Evolutionary conservation across 192 early-diverging fungal species (phyloP).

Genomic region (Coemansia reversa): DNA sequence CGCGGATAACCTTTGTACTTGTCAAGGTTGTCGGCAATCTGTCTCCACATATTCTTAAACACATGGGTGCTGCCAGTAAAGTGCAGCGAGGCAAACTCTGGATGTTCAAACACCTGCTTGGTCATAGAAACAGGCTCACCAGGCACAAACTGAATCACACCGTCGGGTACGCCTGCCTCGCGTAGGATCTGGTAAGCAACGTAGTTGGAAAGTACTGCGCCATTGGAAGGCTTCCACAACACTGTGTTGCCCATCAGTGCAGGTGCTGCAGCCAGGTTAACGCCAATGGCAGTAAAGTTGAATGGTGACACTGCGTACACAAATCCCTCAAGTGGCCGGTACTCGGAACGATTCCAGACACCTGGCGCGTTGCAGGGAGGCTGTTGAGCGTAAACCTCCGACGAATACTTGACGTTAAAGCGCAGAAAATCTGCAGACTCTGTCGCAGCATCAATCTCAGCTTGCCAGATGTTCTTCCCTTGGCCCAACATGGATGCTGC

Average conservation of each 20-base stretch:
- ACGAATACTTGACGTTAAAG: slow-evolving; percentile 92
- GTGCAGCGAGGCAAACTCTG: slow-evolving; percentile 94
- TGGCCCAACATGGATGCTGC: slow-evolving; percentile 98
- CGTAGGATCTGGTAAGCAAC: slow-evolving; percentile 84
- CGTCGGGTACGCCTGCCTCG: slow-evolving; percentile 95
- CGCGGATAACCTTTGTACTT: slow-evolving; percentile 91
- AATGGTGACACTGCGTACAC: slow-evolving; percentile 97
- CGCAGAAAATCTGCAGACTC: slow-evolving; percentile 94
- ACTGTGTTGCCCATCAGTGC: slow-evolving; percentile 98
- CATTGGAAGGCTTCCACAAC: slow-evolving; percentile 94
- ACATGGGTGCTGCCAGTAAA: slow-evolving; percentile 93
- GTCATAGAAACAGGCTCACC: slow-evolving; percentile 83
- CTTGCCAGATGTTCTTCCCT: slow-evolving; percentile 98
- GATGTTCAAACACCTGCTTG: slow-evolving; percentile 76
- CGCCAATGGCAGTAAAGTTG: slow-evolving; percentile 99
- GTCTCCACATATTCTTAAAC: slow-evolving; percentile 91
- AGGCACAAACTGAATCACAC: slow-evolving; percentile 97
- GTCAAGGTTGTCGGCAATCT: slow-evolving; percentile 89
- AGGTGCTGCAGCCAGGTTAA: slow-evolving; percentile 88
- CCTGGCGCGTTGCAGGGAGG: slow-evolving; percentile 81
- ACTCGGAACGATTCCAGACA: slow-evolving; percentile 95
- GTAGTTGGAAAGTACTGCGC: slow-evolving; percentile 88
- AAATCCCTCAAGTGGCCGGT: slow-evolving; percentile 96
- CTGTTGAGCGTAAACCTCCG: slow-evolving; percentile 91
- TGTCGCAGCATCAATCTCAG: slow-evolving; percentile 97